A percentile compares a stretch with the other conserved stretches of the same genome.
Conservation (phyloP, 2,329 filamentous ascomycete species). For the Chrysosporium queenslandicum region DNA sequence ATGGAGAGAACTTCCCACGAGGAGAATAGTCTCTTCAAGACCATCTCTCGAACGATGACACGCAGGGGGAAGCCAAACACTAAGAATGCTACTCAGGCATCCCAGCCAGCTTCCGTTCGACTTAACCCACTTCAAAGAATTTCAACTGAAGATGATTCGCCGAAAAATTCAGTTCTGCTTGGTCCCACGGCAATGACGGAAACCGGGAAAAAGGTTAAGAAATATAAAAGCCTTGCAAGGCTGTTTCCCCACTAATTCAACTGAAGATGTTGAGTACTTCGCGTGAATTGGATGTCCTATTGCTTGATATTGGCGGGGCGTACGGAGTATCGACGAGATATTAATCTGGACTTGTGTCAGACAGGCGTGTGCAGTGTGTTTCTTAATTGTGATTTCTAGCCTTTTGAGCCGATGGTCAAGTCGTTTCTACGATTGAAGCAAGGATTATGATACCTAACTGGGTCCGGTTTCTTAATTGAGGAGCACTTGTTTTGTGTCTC, state of each 20-base stretch:
- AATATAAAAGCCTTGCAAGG: constrained; percentile 19
- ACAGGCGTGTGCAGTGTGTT: no score
- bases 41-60: constrained; percentile 31
- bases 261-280: no score
- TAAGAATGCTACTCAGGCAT: neutral
- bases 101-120: neutral
- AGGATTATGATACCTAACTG: no score
- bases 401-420: no score
- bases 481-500: no score
- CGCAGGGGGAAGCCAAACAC: constrained; percentile 23
- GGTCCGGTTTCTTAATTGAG: no score
- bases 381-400: no score
- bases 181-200: neutral
- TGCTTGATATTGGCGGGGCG: no score
- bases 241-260: constrained; percentile 5
- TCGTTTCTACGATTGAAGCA: no score
- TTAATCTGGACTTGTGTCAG: no score
- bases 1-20: constrained; percentile 37
- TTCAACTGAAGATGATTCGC: neutral
- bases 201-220: constrained; percentile 17
- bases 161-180: neutral
- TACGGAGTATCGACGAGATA: no score
- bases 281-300: no score
- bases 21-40: constrained; percentile 35
- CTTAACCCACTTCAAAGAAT: neutral